Evolutionary conservation across 106 monocot genomes (phyloP), one percentile per base, ranked within the genome.

Genomic region (Allium fistulosum): DNA sequence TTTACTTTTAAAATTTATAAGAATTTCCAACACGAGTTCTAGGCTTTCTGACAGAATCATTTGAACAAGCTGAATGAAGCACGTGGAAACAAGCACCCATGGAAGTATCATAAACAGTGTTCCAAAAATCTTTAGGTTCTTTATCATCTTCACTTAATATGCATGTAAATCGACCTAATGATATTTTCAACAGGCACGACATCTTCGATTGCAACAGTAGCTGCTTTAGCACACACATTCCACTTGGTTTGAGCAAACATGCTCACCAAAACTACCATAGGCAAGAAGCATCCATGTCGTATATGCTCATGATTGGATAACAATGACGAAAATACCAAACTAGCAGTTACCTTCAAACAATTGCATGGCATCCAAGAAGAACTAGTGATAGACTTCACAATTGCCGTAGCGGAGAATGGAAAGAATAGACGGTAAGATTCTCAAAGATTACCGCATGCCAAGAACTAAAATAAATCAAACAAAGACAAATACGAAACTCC

Each of bases 1-100:
- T n/a, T n/a, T n/a, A n/a, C n/a, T n/a, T n/a, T n/a, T n/a, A n/a
- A n/a, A n/a, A n/a, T n/a, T n/a, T n/a, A n/a, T n/a, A n/a, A n/a
- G n/a, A n/a, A n/a, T n/a, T n/a, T n/a, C 97, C 49, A 72, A 78
- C 97, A 92, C 78, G 75, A 99, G 89, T 66, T 99, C 92, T 63
- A 74, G 16, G 57, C 89, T 92, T 57, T 81, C 76, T 65, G 87
- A 99, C 82, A 83, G 90, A 55, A 67, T 76, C 76, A 79, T 79
- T 82, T 26, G 70, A 74, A 81, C 84, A 90, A 58, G 76, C 61
- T 52, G 90, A 82, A 80, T 92, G 83, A 45, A 99, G 73, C 26
- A 73, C 82, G 76, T 87, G 89, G 70, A 99, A 77, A 72, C 97
- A 99, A 59, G 84, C 69, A 67, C 92, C 97, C 62, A 92, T 51